These are phyloP conservation scores for Amanita subjunquillea DNA, from an alignment of 768 basidiomycete species.

Conservation along the genomic window DNA sequence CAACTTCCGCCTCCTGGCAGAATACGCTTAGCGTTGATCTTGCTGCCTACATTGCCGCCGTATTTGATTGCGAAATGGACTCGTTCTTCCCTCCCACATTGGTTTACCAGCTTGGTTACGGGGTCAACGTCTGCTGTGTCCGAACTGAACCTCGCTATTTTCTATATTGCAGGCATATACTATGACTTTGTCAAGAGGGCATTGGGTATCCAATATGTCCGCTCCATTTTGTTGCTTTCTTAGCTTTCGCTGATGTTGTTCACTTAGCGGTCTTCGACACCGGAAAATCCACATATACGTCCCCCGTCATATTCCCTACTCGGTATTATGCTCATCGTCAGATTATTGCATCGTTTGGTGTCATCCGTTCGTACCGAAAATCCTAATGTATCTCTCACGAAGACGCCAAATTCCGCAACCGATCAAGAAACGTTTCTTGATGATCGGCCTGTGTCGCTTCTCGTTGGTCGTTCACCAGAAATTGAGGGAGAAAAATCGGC, in stretches of 20 bases:
- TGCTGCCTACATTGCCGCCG: slow-evolving; percentile 56
- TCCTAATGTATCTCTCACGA: not conserved
- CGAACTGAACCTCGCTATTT: slow-evolving; percentile 71
- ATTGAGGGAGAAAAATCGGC: slow-evolving; percentile 43
- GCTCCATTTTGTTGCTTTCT: slow-evolving; percentile 5
- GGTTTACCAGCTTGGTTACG: slow-evolving; percentile 22
- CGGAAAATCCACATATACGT: slow-evolving; percentile 57
- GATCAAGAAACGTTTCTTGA: slow-evolving; percentile 41
- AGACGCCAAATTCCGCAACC: slow-evolving; percentile 13
- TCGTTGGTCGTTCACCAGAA: slow-evolving; percentile 46
- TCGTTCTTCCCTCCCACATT: slow-evolving; percentile 23
- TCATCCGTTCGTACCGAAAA: slow-evolving; percentile 22
- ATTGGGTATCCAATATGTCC: slow-evolving; percentile 60
- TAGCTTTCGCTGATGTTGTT: not conserved
- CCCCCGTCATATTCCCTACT: slow-evolving; percentile 85
- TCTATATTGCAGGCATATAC: slow-evolving; percentile 75
- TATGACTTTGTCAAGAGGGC: slow-evolving; percentile 63
- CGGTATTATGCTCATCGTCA: slow-evolving; percentile 58
- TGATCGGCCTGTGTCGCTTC: slow-evolving; percentile 44
- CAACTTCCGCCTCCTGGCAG: slow-evolving; percentile 32
- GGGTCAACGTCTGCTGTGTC: slow-evolving; percentile 39
- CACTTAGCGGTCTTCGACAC: slow-evolving; percentile 60
- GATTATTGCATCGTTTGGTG: slow-evolving; percentile 54
- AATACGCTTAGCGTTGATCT: slow-evolving; percentile 42
- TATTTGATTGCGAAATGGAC: slow-evolving; percentile 49